These are phyloP conservation scores for Kluyveromyces starmeri DNA, from an alignment of 805 yeast species.

Conservation along the genomic window DNA sequence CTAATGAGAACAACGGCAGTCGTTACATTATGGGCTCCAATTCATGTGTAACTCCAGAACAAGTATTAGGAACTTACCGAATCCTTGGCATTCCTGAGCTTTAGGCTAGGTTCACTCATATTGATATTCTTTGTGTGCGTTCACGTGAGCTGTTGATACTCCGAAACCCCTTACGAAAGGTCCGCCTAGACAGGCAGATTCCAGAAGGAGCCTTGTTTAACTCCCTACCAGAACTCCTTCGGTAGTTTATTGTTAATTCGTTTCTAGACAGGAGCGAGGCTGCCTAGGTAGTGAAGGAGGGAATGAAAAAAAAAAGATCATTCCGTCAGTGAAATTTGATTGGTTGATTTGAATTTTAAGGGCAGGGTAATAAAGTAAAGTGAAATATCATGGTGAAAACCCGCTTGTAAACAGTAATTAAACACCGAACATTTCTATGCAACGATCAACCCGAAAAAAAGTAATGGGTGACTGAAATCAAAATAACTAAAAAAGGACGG, in stretches of 20 bases:
- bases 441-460: too few relatives aligned
- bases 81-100: constrained; percentile 31
- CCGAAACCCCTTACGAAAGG: not conserved
- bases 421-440: too few relatives aligned
- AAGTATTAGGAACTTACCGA: constrained; percentile 28
- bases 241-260: not conserved
- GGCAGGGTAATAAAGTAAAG: too few relatives aligned
- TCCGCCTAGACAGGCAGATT: not conserved
- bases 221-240: constrained; percentile 1
- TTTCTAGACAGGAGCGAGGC: not conserved
- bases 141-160: not conserved
- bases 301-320: too few relatives aligned
- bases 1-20: too few relatives aligned
- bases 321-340: not conserved
- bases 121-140: not conserved
- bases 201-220: not conserved
- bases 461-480: too few relatives aligned
- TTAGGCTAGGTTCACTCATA: constrained; percentile 25
- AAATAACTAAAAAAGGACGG: too few relatives aligned
- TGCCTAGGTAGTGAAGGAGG: constrained; percentile 1
- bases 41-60: too few relatives aligned
- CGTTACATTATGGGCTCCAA: too few relatives aligned
- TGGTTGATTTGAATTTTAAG: not conserved
- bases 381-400: too few relatives aligned
- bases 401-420: too few relatives aligned